Base-by-base conservation (phyloP, 192 early-diverging fungal genomes). In the Mortierella alpina region DNA sequence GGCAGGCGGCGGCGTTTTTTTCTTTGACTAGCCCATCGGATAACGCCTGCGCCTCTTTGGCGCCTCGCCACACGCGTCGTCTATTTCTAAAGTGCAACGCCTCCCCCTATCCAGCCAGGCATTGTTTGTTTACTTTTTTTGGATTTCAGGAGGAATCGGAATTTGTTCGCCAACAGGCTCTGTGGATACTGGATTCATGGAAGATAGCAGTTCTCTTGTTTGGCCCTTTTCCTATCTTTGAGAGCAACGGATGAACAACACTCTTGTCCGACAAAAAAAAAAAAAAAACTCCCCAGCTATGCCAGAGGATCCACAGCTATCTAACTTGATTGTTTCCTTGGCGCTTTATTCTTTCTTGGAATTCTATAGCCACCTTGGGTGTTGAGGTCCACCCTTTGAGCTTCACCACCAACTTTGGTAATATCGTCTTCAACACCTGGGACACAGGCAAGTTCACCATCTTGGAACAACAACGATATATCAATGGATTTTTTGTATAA, bases 381-480 rank as follows among this genome's bases (percentile, higher is more conserved):
- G 98, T 98, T 75, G 97, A 99, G 87, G 98, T 99, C 42, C 97
- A 99, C 86, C 98, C 98, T 73, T 90, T 99, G 65, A 88, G 85
- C 62, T 99, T 99, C 93, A 92, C 94, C 90, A 99, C 98, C 81
- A 98, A 95, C 93, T 97, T 94, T 87, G 98, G 98, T 49, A 69
- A 86, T 11, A 97, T 99, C 82, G 87, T 93, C 85, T 99, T 99
- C 93, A 98, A 98, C 90, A 97, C 98, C 70, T 99, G 98, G 98
- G 98, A 99, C 84, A 99, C 98, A 63, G 71, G 71, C 71, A 73
- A 64, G 71, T 73, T 8, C 42, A 54, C 4, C 6, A 22, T 54
- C 54, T 20, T 7, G 31, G 20, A 22, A 48, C 8, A 63, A 31
- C 31, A 31, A 3, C 31, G 31, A 31, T 31, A 31, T 31, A 31